Evolutionary conservation across 305 asterid genomes (phyloP), one percentile per base, ranked within the genome.

Genomic region (Solanum hybrid): DNA sequence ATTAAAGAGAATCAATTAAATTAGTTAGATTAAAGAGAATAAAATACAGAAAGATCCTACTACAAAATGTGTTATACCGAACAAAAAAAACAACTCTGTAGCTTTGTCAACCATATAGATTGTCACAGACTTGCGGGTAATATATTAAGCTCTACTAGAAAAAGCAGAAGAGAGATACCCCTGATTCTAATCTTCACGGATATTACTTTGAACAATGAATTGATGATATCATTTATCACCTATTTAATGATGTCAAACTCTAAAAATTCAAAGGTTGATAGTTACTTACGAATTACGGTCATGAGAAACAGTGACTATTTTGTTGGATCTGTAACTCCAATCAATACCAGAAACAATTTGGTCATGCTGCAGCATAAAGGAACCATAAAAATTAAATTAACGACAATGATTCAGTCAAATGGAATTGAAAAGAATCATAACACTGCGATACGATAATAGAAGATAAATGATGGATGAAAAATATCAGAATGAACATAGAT

Each of bases 261-360:
- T 40, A 45, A 34, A 90, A 89, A 60, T 17, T 7, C 79, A 72
- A 87, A 78, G 82, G 85, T 81, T 60, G 86, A 89, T 35, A 82
- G 56, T 71, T 88, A 95, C 99, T 96, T 95, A 98, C 99, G 99
- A 96, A 93, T 98, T 98, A 90, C 99, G 95, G 91, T 98, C 99
- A 94, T 98, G 99, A 92, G 99, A 96, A 90, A 96, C 99, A 69
- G 99, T 94, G 69, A 98, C 99, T 89, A 97, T 95, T 93, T 93
- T 94, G 95, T 96, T 96, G 17, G 99, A 94, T 81, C 91, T 93
- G 88, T 89, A 89, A 88, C 99, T 91, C 99, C 99, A 98, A 93
- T 98, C 99, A 72, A 98, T 91, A 89, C 98, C 99, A 15, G 98
- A 96, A 92, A 98, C 96, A 94, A 98, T 95, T 94, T 98, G 99